Base-by-base conservation (phyloP, 495 filamentous ascomycete species). In the Neurospora sp. region DNA sequence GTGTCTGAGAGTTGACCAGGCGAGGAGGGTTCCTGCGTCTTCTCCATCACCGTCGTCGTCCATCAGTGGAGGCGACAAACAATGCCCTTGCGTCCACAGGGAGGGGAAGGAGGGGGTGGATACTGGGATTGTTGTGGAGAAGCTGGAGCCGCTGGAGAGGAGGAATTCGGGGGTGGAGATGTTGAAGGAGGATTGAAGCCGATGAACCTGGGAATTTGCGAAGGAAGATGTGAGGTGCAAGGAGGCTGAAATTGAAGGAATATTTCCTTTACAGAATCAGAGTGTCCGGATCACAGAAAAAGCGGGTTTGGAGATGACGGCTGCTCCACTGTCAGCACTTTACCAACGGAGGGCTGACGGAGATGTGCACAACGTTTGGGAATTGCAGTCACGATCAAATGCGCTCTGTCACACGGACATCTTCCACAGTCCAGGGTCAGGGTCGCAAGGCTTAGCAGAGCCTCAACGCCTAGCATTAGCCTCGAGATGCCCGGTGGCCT, bases 1-100 rank as follows among this genome's bases (percentile, higher is more conserved):
- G 77, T 84, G 71, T 79, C 79, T 12, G 20, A 53, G 45, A 53
- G 41, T 14, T 42, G 41, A 42, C 8, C 1, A 9, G 38, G 38
- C 31, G 38, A 39, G 38, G 38, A 39, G 38, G 38, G 38, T 39
- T 39, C 38, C 16, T 44, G 16, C 41, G 3, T 44, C 16, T 44
- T 18, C 3, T 8, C 41, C 8, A 47, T 47, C 8, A 9, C n/a
- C 44, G 8, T 10, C 18, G 44, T 22, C n/a, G 44, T 47, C 44
- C 44, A 47, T 47, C 8, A 22, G 44, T 53, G 45, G 45, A 7
- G 42, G n/a, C 42, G 18, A 6, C 40, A 1, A 45, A 18, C 9
- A 39, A 39, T 9, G 8, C 39, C 9, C 38, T 10, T 39, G 39
- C 42, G 3, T 53, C 20, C 20, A 53, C 1, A 27, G 27, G 27